Percentiles rank a stretch among this genome's conserved stretches.
These are phyloP conservation scores for Rhododendron griersonianum DNA, from an alignment of 148 eudicot species.

Conservation along the genomic window DNA sequence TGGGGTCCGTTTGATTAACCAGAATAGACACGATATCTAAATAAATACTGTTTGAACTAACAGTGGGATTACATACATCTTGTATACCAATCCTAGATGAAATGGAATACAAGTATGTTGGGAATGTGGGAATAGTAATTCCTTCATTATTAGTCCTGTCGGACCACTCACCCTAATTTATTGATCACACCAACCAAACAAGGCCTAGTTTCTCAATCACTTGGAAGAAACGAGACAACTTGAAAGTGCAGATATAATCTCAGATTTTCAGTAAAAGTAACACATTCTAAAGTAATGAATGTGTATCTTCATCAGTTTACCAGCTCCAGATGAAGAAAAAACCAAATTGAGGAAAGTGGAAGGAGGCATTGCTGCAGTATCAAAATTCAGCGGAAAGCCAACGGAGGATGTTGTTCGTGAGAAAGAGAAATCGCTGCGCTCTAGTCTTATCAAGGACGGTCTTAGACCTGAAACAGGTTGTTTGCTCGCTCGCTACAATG, in stretches of 20 bases:
- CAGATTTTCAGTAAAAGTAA: neutral
- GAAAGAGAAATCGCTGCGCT: constrained; percentile 62
- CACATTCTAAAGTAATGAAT: neutral
- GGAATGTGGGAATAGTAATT: neutral
- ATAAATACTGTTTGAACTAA: neutral
- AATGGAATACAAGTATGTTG: neutral
- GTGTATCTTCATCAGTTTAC: constrained; percentile 49
- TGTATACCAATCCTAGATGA: neutral
- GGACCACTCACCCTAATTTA: neutral
- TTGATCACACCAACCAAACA: neutral
- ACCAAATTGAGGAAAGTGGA: constrained; percentile 62
- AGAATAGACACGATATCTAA: neutral
- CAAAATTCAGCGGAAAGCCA: constrained; percentile 90
- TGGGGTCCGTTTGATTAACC: neutral
- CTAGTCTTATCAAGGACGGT: constrained; percentile 59
- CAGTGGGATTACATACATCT: neutral
- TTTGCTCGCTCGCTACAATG: constrained; percentile 89
- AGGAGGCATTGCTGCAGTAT: constrained; percentile 80
- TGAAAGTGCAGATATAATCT: neutral
- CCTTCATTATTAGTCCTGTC: neutral
- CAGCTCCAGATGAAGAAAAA: constrained; percentile 68
- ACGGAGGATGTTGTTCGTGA: constrained; percentile 63
- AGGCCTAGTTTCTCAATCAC: neutral
- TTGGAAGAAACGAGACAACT: neutral
- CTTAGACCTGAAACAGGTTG: constrained; percentile 65